phyloP scores from a whole-genome alignment of 2,329 filamentous ascomycete species.

The Fusarium abutilonis region DNA sequence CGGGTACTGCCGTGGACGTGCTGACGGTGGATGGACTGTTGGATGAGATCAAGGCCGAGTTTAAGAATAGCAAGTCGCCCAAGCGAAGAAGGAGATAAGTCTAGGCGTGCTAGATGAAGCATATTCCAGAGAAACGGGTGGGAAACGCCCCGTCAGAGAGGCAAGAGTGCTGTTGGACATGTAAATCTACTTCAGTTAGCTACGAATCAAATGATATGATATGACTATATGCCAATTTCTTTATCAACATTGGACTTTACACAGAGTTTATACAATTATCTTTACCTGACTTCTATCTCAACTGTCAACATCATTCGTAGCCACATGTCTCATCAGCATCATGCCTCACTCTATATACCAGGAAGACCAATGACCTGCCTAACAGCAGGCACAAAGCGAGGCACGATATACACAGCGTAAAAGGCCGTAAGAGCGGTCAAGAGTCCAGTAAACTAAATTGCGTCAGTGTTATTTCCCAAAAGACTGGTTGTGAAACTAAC shows the following conservation, averaged over 20 bases:
- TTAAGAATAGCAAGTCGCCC: conserved; percentile 26
- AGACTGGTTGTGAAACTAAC: conserved; percentile 57
- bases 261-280: conserved; percentile 8
- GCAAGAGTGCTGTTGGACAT: too few species aligned
- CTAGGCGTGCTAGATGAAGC: neutral
- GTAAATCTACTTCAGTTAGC: neutral
- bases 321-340: conserved; percentile 18
- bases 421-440: conserved; percentile 58
- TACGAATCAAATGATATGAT: neutral
- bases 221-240: neutral
- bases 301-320: conserved; percentile 17
- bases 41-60: conserved; percentile 40
- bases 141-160: neutral
- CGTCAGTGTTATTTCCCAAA: conserved; percentile 36
- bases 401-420: conserved; percentile 63
- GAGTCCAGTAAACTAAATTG: conserved; percentile 62
- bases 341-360: conserved; percentile 54
- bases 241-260: neutral
- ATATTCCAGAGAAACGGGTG: neutral
- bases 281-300: conserved; percentile 20
- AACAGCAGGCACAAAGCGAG: conserved; percentile 59
- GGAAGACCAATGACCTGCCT: conserved; percentile 61
- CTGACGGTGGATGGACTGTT: conserved; percentile 55
- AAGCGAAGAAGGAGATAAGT: conserved; percentile 6
- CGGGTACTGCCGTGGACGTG: conserved; percentile 60